phyloP scores from a whole-genome alignment of 148 eudicot species.

The Vaccinium myrtillus region DNA sequence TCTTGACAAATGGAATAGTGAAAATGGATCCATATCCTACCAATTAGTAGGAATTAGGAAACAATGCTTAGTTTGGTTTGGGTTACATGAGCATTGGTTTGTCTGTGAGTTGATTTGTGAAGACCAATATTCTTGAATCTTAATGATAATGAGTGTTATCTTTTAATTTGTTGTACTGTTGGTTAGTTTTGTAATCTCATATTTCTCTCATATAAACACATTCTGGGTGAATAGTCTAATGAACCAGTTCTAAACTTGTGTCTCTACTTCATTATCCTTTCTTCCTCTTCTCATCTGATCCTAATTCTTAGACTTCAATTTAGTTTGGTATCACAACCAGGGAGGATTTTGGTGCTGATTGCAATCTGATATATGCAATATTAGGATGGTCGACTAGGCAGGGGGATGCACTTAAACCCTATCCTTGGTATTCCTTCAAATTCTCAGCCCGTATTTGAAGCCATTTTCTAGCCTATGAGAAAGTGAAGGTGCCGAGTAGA shows the following conservation, averaged over 20 bases:
- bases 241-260: not conserved
- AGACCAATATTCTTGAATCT: not conserved
- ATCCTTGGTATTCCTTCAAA: not conserved
- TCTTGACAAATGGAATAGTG: no score
- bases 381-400: not conserved
- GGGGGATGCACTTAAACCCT: not conserved
- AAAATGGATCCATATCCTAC: no score
- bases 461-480: not conserved
- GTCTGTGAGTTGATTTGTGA: not conserved
- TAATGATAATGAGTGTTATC: not conserved
- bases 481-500: not conserved
- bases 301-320: not conserved
- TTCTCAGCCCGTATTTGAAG: not conserved
- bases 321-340: not conserved
- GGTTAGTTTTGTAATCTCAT: not conserved
- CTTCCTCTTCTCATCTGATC: not conserved
- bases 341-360: not conserved
- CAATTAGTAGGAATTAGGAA: no score
- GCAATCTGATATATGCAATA: not conserved
- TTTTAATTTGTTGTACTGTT: not conserved
- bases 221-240: not conserved
- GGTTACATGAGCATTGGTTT: not conserved
- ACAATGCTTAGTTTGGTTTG: not conserved
- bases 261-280: not conserved
- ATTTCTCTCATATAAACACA: not conserved